phyloP scores from a whole-genome alignment of 768 basidiomycete genomes.

The Lentinula lateritia region DNA sequence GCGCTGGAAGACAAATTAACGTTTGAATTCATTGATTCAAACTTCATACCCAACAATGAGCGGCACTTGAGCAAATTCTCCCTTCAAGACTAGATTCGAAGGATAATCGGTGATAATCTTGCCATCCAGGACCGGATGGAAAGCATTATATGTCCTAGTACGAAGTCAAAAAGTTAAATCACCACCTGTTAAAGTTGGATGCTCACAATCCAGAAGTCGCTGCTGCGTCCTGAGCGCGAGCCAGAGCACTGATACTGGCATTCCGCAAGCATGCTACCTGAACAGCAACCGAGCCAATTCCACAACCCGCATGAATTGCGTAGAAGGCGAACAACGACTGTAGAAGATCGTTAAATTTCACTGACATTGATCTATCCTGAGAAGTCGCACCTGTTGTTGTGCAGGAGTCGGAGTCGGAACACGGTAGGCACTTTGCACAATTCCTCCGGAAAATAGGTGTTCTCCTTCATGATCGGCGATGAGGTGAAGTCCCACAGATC shows the following conservation, averaged over 20 bases:
- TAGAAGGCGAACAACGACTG: conserved; percentile 52
- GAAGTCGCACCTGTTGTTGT: conserved; percentile 41
- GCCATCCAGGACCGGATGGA: conserved; percentile 53
- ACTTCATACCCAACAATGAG: conserved; percentile 51
- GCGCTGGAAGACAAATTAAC: conserved; percentile 24
- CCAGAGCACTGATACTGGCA: conserved; percentile 45
- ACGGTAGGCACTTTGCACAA: conserved; percentile 58
- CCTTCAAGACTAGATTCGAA: conserved; percentile 35
- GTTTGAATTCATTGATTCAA: not conserved
- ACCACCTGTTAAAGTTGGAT: not conserved
- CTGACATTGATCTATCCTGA: not conserved
- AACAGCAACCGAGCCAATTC: conserved; percentile 23
- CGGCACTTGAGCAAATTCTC: conserved; percentile 45
- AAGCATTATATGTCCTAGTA: conserved; percentile 38
- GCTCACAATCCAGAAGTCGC: conserved; percentile 35
- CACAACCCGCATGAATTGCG: conserved; percentile 45
- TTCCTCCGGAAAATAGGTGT: conserved; percentile 45
- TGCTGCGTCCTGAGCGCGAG: conserved; percentile 49
- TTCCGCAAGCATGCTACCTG: conserved; percentile 44
- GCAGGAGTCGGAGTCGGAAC: conserved; percentile 45
- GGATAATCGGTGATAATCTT: conserved; percentile 46
- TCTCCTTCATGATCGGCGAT: conserved; percentile 32
- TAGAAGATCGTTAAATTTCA: not conserved
- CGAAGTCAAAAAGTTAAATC: conserved; percentile 16
- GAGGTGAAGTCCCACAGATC: conserved; percentile 54